Evolutionary conservation across 768 basidiomycete genomes (phyloP), one percentile per base, ranked within the genome.

Genomic region (Coprinellus micaceus): DNA sequence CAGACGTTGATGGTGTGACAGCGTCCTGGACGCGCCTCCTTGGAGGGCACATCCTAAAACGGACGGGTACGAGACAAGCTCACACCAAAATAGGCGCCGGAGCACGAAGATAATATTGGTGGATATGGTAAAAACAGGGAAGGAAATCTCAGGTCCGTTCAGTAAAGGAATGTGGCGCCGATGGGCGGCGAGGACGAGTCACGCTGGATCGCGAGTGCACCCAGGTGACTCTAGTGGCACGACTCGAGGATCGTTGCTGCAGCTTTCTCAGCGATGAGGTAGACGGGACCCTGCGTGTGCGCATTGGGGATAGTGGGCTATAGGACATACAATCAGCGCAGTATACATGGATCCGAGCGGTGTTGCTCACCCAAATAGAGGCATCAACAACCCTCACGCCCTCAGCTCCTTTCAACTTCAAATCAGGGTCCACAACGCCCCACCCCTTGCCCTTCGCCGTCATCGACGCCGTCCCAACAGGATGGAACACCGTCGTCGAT

Each of bases 331-430:
- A n/a, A n/a, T n/a, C n/a, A n/a, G n/a, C n/a, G n/a, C n/a, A n/a
- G n/a, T n/a, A n/a, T n/a, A n/a, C n/a, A n/a, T n/a, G n/a, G n/a
- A n/a, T n/a, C n/a, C n/a, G n/a, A n/a, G n/a, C n/a, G n/a, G n/a
- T n/a, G n/a, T n/a, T n/a, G n/a, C n/a, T n/a, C n/a, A n/a, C 72
- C 59, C 61, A 47, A 56, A 66, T 63, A 15, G 70, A 71, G 15
- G 67, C 69, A 62, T 76, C 73, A 7, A 74, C 70, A 22, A 76
- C 59, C 10, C 74, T 63, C 39, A 76, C 41, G 7, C 70, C 73
- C 2, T 47, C 44, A 0, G 64, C 63, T 2, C 68, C 67, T 56
- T 74, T 73, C n/a, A 75, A 64, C 21, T 37, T 54, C 9, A 76
- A 52, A 54, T 71, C 62, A 2, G 72, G 65, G 56, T 72, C 67